These are phyloP conservation scores for Amesomyces nigricolor DNA, from an alignment of 2,329 filamentous ascomycete genomes.

Conservation along the genomic window DNA sequence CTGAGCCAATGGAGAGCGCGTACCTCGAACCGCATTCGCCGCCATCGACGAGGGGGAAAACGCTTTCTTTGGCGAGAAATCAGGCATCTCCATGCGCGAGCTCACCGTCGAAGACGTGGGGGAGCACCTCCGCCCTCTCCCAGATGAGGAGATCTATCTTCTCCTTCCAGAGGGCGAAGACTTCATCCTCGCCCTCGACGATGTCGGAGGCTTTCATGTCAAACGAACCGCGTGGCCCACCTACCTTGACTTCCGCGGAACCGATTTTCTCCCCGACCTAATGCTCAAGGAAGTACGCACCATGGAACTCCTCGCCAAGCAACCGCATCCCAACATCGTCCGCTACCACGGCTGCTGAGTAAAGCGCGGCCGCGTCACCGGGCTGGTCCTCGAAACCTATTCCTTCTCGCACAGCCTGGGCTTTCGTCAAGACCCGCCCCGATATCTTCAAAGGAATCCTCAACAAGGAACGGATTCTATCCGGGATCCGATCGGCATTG, in stretches of 20 bases:
- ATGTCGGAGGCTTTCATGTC: background rate
- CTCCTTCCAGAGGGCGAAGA: background rate
- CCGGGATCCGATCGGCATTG: background rate
- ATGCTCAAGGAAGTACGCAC: constrained; percentile 15
- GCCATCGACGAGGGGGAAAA: background rate
- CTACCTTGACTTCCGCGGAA: background rate
- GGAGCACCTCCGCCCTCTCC: background rate
- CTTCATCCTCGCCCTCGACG: background rate
- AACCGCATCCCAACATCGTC: constrained; percentile 23
- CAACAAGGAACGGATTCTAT: background rate
- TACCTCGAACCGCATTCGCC: background rate
- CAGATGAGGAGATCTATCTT: background rate
- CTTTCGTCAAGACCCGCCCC: background rate
- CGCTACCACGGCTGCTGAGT: constrained; percentile 22
- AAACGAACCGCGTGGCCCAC: background rate
- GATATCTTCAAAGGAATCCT: background rate
- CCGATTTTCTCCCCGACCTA: background rate
- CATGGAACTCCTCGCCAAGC: constrained; percentile 19
- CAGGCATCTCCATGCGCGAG: background rate
- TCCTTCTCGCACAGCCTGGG: background rate
- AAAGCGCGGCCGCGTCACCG: constrained; percentile 18
- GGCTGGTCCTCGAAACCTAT: constrained; percentile 18
- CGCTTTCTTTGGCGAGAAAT: background rate
- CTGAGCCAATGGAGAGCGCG: background rate
- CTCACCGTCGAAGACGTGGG: background rate